phyloP scores from a whole-genome alignment of 805 yeast species.

The Spathaspora girioi region DNA sequence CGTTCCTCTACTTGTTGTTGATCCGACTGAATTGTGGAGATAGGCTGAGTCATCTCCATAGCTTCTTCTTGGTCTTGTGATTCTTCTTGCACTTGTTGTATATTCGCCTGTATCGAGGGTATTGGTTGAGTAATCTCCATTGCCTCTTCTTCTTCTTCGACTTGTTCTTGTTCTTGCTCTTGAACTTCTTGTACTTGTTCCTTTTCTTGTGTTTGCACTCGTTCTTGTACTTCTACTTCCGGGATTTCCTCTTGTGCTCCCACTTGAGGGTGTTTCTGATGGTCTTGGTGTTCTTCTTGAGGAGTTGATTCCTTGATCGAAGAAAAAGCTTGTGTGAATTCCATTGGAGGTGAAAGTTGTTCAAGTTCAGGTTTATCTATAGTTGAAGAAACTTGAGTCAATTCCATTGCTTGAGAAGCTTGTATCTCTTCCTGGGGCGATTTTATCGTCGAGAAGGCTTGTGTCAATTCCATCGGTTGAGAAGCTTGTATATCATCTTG shows the following conservation, averaged over 20 bases:
- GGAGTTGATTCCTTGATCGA: neutral
- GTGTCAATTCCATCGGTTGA: constrained; percentile 8
- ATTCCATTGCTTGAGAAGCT: constrained; percentile 9
- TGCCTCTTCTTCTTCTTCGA: too few relatives aligned
- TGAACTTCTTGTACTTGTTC: too few relatives aligned
- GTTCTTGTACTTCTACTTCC: too few relatives aligned
- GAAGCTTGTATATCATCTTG: neutral
- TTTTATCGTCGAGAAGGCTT: constrained; percentile 3
- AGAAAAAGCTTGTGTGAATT: constrained; percentile 15
- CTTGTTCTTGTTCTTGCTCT: too few relatives aligned
- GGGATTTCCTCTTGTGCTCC: too few relatives aligned
- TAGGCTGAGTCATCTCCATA: constrained; percentile 20
- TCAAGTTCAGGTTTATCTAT: constrained; percentile 2
- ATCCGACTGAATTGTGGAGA: neutral
- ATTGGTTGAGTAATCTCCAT: too few relatives aligned
- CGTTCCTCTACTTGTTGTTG: neutral
- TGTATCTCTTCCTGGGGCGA: neutral
- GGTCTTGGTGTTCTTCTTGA: neutral
- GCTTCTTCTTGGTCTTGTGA: constrained; percentile 3
- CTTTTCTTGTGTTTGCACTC: too few relatives aligned
- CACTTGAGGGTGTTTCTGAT: too few relatives aligned
- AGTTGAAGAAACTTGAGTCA: constrained; percentile 2
- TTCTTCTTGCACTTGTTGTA: neutral
- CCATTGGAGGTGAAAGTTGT: constrained; percentile 15
- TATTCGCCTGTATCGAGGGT: too few relatives aligned